phyloP scores from a whole-genome alignment of 2,329 filamentous ascomycete genomes.

The Pestalotiopsis sp. region DNA sequence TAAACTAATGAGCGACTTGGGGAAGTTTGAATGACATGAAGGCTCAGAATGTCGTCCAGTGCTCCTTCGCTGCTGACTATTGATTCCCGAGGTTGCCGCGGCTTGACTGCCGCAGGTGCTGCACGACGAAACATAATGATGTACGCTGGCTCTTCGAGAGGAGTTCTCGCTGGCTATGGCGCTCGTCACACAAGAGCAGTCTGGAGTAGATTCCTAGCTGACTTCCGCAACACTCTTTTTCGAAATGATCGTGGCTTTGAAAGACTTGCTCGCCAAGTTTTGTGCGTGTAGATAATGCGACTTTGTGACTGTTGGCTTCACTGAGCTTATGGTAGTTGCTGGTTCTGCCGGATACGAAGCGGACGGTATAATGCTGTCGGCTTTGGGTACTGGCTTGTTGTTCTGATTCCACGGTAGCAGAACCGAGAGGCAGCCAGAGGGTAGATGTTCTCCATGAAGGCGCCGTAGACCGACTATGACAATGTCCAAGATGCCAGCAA shows the following conservation, averaged over 20 bases:
- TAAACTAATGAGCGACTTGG: neutral
- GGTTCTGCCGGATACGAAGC: conserved; percentile 27
- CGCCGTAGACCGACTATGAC: conserved; percentile 27
- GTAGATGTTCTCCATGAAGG: conserved; percentile 18
- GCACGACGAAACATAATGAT: neutral
- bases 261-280: neutral
- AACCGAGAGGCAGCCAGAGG: conserved; percentile 22
- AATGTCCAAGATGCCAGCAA: conserved; percentile 33
- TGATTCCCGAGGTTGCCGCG: neutral
- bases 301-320: conserved; percentile 25
- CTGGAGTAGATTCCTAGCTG: conserved; percentile 26
- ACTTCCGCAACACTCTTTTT: conserved; percentile 35
- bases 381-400: conserved; percentile 21
- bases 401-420: conserved; percentile 22
- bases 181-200: neutral
- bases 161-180: neutral
- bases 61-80: neutral
- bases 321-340: conserved; percentile 32
- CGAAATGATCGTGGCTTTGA: conserved; percentile 30
- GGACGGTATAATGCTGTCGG: conserved; percentile 25
- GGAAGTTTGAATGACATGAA: neutral
- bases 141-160: too few relatives aligned
- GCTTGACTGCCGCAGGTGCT: neutral
- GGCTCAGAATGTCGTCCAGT: neutral
- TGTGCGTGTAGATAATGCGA: neutral